These are phyloP conservation scores for Hemisphaericaspora nanyangensis DNA, from an alignment of 805 yeast genomes.

Conservation along the genomic window DNA sequence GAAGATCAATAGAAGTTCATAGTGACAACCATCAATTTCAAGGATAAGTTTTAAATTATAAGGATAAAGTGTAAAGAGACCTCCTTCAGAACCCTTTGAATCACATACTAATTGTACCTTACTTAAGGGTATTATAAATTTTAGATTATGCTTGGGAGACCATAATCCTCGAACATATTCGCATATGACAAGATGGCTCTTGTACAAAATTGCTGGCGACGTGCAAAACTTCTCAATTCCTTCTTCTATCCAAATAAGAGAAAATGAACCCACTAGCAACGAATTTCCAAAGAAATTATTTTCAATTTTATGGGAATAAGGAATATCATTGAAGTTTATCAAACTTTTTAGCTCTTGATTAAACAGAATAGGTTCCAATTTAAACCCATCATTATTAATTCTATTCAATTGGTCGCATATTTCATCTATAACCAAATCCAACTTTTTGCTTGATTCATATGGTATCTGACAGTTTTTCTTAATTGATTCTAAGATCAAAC, in stretches of 20 bases:
- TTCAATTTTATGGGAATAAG: slow-evolving; percentile 14
- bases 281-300: slow-evolving; percentile 47
- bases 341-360: not conserved
- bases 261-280: slow-evolving; percentile 40
- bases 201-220: slow-evolving; percentile 43
- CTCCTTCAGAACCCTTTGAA: slow-evolving; percentile 21
- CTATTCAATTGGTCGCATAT: slow-evolving; percentile 12
- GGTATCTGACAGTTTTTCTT: slow-evolving; percentile 11
- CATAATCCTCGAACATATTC: slow-evolving; percentile 10
- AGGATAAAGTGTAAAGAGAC: slow-evolving; percentile 27
- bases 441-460: slow-evolving; percentile 16
- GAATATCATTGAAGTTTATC: slow-evolving; percentile 6
- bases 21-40: slow-evolving; percentile 38
- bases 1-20: slow-evolving; percentile 42
- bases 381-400: slow-evolving; percentile 1
- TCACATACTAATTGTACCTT: slow-evolving; percentile 22
- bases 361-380: not conserved
- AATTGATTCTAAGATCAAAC: slow-evolving; percentile 43
- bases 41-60: slow-evolving; percentile 42
- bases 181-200: slow-evolving; percentile 46
- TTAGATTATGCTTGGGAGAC: slow-evolving; percentile 25
- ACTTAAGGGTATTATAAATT: slow-evolving; percentile 48
- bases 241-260: slow-evolving; percentile 35
- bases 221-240: slow-evolving; percentile 8
- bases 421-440: slow-evolving; percentile 6